Base-by-base conservation (phyloP, 345 rosid species). In the Syzygium grande region DNA sequence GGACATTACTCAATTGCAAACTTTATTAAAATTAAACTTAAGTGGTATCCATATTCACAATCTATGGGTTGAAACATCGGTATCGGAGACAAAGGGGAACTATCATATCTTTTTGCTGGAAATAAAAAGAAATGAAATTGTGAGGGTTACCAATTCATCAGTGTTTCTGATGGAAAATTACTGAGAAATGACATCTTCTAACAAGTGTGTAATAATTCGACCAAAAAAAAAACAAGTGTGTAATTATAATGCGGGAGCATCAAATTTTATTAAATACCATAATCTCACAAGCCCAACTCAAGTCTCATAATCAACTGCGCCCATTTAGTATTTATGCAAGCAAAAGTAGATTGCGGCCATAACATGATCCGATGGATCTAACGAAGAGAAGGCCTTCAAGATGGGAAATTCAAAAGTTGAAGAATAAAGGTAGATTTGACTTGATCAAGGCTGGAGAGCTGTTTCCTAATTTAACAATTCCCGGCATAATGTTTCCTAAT, bases 161-260 rank as follows among this genome's bases (percentile, higher is more conserved):
- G 17, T 29, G 73, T 61, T 6, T n/a, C 73, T 0, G 1, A 61
- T 0, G 73, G 34, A 61, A 61, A n/a, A 29, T 4, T 0, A 61
- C 38, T 61, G 34, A 61, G 73, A 0, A 61, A 61, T n/a, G 73
- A n/a, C 4, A n/a, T 61, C 38, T 61, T 61, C 73, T 61, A 7
- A 7, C 73, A 61, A 61, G 2, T 13, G 68, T 2, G 0, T 61
- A 34, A n/a, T 5, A n/a, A n/a, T n/a, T n/a, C n/a, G n/a, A n/a
- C n/a, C n/a, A n/a, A n/a, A n/a, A n/a, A n/a, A n/a, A n/a, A n/a
- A 7, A 7, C 73, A 61, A 61, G 2, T 13, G 68, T 2, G 0
- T 61, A 34, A n/a, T 5, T n/a, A 6, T 0, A n/a, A n/a, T 6
- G 19, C 14, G 73, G 73, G 30, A 61, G 73, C 38, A 13, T n/a